Evolutionary conservation across 2,329 filamentous ascomycete species (phyloP).

Genomic region (Diaporthe citriasiana): DNA sequence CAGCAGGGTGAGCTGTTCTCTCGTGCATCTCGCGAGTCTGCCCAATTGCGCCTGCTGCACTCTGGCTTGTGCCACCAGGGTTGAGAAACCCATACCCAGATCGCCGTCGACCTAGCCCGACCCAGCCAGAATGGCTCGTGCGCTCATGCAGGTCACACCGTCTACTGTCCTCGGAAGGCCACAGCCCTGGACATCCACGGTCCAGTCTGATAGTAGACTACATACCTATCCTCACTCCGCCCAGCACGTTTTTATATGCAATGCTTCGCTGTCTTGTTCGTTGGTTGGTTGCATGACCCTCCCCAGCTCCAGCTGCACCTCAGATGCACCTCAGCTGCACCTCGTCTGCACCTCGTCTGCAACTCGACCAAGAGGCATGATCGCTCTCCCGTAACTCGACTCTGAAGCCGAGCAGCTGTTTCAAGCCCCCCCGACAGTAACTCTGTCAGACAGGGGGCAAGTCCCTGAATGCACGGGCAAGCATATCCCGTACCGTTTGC

Average conservation of each 20-base stretch:
- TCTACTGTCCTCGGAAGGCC: neutral
- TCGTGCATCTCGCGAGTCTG: neutral
- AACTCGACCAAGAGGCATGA: conserved; percentile 14
- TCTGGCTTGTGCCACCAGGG: conserved; percentile 16
- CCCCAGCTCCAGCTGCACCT: conserved; percentile 5
- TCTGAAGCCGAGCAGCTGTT: conserved; percentile 19
- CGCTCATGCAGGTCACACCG: conserved; percentile 2
- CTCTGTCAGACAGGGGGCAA: conserved; percentile 11
- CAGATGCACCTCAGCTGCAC: conserved; percentile 21
- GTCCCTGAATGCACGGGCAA: conserved; percentile 10
- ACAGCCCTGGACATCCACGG: neutral
- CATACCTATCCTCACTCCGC: neutral
- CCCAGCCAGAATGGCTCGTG: neutral
- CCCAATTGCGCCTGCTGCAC: conserved; percentile 9
- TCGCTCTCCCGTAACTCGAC: conserved; percentile 1
- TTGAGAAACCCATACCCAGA: conserved; percentile 20
- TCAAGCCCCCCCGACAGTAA: conserved; percentile 8
- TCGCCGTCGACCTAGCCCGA: neutral
- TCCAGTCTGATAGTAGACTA: neutral
- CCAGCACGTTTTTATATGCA: neutral
- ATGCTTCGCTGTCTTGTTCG: neutral
- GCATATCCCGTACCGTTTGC: conserved; percentile 17
- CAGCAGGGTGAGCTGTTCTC: neutral
- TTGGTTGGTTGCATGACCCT: conserved; percentile 6
- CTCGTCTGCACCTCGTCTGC: neutral